phyloP scores from a whole-genome alignment of 163 green algal genomes.

The Volvox carteri region DNA sequence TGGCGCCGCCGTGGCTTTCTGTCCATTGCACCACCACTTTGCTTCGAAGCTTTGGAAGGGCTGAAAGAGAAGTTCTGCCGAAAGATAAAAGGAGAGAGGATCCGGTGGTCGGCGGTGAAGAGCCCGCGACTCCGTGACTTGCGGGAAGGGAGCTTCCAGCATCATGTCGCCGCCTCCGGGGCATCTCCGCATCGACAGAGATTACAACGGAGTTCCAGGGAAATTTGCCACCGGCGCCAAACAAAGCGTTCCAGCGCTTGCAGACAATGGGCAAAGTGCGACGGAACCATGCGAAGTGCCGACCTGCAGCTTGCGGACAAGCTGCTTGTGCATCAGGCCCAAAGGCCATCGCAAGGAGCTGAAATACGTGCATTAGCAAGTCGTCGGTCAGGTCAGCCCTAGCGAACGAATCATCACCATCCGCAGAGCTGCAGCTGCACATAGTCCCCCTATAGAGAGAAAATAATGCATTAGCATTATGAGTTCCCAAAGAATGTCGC shows the following conservation, averaged over 20 bases:
- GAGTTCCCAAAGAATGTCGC: too few species aligned
- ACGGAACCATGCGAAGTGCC: conserved; percentile 32
- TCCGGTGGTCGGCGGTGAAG: not conserved
- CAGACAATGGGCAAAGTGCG: conserved; percentile 12
- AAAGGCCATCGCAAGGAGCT: not conserved
- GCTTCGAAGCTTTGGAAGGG: not conserved
- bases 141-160: not conserved
- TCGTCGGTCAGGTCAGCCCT: conserved; percentile 12
- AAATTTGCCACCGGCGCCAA: not conserved
- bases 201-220: conserved; percentile 9
- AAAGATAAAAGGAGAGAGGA: not conserved
- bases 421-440: not conserved
- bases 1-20: not conserved
- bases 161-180: not conserved
- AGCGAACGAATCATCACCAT: not conserved
- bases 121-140: not conserved
- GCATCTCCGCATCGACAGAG: conserved; percentile 1
- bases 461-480: too few species aligned
- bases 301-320: not conserved
- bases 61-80: not conserved
- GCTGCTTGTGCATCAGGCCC: not conserved
- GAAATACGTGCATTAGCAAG: conserved; percentile 6
- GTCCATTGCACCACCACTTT: not conserved
- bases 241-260: conserved; percentile 29
- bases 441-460: not conserved